Evolutionary conservation across 2,329 filamentous ascomycete genomes (phyloP), one percentile per base, ranked within the genome.

Genomic region (Neopestalotiopsis rosae): DNA sequence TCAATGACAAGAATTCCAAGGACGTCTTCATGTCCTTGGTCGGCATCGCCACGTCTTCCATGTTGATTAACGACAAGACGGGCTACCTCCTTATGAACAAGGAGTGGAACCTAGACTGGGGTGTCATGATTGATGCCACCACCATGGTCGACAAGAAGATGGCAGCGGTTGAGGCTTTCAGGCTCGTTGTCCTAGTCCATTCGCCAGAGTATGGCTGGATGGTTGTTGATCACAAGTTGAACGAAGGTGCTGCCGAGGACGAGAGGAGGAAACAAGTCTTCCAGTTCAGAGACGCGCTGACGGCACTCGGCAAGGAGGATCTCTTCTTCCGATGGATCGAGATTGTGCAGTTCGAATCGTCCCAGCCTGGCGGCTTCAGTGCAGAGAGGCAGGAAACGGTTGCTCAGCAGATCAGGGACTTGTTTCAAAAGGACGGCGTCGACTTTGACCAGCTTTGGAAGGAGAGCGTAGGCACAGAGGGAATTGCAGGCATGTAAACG

Each of bases 301-400:
- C 88, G 1, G 86, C 86, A 2, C 85, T 96, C 80, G 94, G 92
- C 58, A 97, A 97, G 81, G 95, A 97, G 79, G 90, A 92, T 72
- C 80, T 98, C 66, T 98, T 98, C 82, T 97, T 93, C 82, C 89
- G 92, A 67, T 97, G 94, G 94, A 93, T 97, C 63, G 95, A 98
- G 83, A 88, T 97, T 76, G 90, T 98, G 64, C 94, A 98, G 81
- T 97, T 90, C 76, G 94, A 97, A 81, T 91, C 93, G 57, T 91
- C 90, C 45, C 88, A 88, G 73, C 92, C 94, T 0, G 93, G 91
- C 20, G 93, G 93, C 0, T 97, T 97, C 76, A 92, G 91, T 1
- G 83, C 86, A 0, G 92, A 94, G 77, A 87, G 90, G 75, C 94
- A 97, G 80, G 84, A 88, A 68, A 87, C 85, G 58, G 91, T 92